Evolutionary conservation across 768 basidiomycete species (phyloP).

Genomic region (Boletus rubescentipes): DNA sequence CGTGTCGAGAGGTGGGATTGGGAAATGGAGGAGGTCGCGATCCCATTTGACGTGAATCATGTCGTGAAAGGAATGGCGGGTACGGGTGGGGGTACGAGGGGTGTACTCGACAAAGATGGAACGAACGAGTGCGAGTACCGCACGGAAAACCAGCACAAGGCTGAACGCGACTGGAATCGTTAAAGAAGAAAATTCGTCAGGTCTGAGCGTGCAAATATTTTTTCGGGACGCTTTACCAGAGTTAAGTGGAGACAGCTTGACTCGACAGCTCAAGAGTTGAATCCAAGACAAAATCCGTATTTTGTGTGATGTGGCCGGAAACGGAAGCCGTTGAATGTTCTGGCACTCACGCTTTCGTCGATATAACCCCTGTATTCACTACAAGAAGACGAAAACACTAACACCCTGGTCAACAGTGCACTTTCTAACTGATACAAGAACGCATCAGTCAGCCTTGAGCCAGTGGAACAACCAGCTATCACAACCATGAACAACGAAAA

Average conservation of each 20-base stretch:
- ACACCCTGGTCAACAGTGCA: conserved; percentile 1
- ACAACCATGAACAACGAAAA: conserved; percentile 4
- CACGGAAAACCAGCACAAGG: conserved; percentile 35
- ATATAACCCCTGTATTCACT: neutral
- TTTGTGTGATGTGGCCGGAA: conserved; percentile 11
- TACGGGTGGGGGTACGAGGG: neutral
- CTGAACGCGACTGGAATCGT: conserved; percentile 27
- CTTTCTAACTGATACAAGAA: conserved; percentile 11
- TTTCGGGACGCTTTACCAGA: conserved; percentile 16
- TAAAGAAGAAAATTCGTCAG: conserved; percentile 1
- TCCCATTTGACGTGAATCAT: conserved; percentile 52
- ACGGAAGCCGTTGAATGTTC: neutral
- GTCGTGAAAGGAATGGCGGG: conserved; percentile 22
- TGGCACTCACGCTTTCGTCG: neutral
- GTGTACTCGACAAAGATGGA: conserved; percentile 4
- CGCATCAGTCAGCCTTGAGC: conserved; percentile 2
- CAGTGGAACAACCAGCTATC: conserved; percentile 8
- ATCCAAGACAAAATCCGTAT: neutral
- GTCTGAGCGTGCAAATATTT: neutral
- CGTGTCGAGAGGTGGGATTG: conserved; percentile 57
- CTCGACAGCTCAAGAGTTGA: conserved; percentile 6
- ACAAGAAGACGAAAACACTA: too few relatives aligned
- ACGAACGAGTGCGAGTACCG: conserved; percentile 19
- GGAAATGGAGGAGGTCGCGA: conserved; percentile 48
- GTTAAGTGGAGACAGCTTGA: conserved; percentile 32